Base-by-base conservation (phyloP, 352 stramenopile genomes). In the Pythium brachiatum region DNA sequence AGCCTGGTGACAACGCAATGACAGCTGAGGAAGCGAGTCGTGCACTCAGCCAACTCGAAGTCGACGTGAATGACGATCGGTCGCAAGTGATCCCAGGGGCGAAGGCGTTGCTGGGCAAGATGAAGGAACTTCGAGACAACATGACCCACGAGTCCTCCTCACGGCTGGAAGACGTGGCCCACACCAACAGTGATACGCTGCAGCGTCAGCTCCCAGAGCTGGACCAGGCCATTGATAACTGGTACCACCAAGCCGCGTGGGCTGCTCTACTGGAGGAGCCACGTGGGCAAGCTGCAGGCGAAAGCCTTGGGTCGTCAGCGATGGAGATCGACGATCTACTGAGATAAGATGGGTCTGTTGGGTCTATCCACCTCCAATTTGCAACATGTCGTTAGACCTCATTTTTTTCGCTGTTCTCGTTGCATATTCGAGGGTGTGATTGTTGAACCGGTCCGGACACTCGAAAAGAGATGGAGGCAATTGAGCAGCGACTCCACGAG, bases 231-330 rank as follows among this genome's bases (percentile, higher is more conserved):
- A 62, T 76, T 8, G 62, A 75, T 4, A 66, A 77, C 56, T 81
- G 74, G 63, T 70, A 67, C 20, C 39, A 70, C n/a, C 75, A 77
- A 29, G 53, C 68, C 9, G 75, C 62, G 3, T 83, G 74, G 64
- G 39, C 41, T 13, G 62, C 67, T 20, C 44, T 41, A 16, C 21
- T 70, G 1, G 36, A 69, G 31, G 38, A 27, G 2, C 26, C 34
- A 23, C 9, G n/a, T 3, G 25, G 46, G 12, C 8, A 27, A 46
- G 11, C 16, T 41, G 4, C 11, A 4, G 7, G 8, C 1, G 25
- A 16, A 2, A 23, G 53, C 31, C 20, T 13, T 7, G 31, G 23
- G 3, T 15, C 38, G 1, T 62, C 43, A 20, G 23, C n/a, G 3
- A 60, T 64, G 21, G 51, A 55, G 7, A 32, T 60, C 0, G 15